Percentiles rank a stretch among this genome's conserved stretches.
Conservation (phyloP, 1,139 yeast genomes). For the Taphrina confusa region DNA sequence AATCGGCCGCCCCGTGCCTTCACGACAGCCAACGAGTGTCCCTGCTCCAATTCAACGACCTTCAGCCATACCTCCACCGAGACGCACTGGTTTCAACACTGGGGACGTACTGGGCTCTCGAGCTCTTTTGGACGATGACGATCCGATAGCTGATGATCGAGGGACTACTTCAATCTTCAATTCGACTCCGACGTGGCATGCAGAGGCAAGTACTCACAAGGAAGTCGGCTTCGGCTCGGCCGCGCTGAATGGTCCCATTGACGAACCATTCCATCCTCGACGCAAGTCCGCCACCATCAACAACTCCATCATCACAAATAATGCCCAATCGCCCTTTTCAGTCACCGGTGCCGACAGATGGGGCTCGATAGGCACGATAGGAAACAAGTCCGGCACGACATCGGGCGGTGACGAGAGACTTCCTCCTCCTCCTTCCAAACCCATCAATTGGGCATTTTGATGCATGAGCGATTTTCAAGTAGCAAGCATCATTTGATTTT, state of each 20-base stretch:
- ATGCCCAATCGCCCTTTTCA: constrained; percentile 3
- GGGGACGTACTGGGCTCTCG: constrained; percentile 40
- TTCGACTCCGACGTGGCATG: neutral
- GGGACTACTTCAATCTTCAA: neutral
- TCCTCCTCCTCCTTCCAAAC: constrained; percentile 12
- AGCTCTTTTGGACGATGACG: constrained; percentile 40
- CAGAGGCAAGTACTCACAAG: neutral
- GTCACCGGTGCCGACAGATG: constrained; percentile 6
- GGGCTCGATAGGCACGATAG: constrained; percentile 14
- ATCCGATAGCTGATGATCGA: constrained; percentile 32
- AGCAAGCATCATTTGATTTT: no score
- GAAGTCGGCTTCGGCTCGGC: constrained; percentile 5
- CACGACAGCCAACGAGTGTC: constrained; percentile 7
- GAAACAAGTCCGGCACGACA: neutral
- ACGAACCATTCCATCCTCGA: constrained; percentile 11
- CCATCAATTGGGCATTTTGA: constrained; percentile 22
- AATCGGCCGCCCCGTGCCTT: constrained; percentile 18
- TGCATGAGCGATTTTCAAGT: neutral
- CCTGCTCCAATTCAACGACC: constrained; percentile 42
- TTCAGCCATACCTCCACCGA: constrained; percentile 15
- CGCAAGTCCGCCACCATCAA: neutral
- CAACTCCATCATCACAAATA: no score
- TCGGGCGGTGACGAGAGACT: constrained; percentile 4
- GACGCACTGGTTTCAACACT: constrained; percentile 19
- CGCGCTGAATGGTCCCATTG: constrained; percentile 15